Percentiles rank a stretch among this genome's conserved stretches.
Conservation (phyloP, 352 stramenopile genomes). For the Phytophthora chlamydospora region DNA sequence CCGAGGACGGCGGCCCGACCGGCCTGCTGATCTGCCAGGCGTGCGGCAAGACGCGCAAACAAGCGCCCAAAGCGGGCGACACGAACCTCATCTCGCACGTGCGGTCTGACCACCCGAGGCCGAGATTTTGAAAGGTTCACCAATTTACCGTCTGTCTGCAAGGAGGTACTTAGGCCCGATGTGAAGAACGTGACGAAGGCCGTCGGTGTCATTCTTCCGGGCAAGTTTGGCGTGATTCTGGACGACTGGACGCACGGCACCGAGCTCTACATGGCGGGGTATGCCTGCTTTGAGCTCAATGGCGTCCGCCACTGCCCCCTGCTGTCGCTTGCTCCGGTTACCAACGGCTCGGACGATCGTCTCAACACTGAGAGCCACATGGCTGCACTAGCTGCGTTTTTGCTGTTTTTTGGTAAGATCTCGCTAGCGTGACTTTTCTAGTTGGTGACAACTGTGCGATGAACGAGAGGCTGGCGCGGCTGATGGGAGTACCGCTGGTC, state of each 20-base stretch:
- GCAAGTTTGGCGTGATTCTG: background rate
- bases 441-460: conserved; percentile 17
- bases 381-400: background rate
- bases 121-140: background rate
- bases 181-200: background rate
- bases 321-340: conserved; percentile 3
- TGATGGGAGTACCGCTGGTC: conserved; percentile 10
- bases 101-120: background rate
- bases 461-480: conserved; percentile 8
- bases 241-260: conserved; percentile 8
- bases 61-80: too few relatives aligned
- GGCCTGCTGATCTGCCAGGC: too few relatives aligned
- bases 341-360: background rate
- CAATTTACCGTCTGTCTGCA: conserved; percentile 1
- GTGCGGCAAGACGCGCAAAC: too few relatives aligned
- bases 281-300: background rate
- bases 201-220: background rate
- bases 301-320: background rate
- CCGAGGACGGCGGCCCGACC: too few relatives aligned
- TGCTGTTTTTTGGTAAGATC: conserved; percentile 11
- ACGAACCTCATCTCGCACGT: conserved; percentile 5
- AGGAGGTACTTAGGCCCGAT: background rate
- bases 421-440: conserved; percentile 7
- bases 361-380: conserved; percentile 3
- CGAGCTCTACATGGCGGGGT: conserved; percentile 6